A percentile compares a stretch with the other conserved stretches of the same genome.
These are phyloP conservation scores for Cydonia oblonga DNA, from an alignment of 331 rosid genomes.

Conservation along the genomic window DNA sequence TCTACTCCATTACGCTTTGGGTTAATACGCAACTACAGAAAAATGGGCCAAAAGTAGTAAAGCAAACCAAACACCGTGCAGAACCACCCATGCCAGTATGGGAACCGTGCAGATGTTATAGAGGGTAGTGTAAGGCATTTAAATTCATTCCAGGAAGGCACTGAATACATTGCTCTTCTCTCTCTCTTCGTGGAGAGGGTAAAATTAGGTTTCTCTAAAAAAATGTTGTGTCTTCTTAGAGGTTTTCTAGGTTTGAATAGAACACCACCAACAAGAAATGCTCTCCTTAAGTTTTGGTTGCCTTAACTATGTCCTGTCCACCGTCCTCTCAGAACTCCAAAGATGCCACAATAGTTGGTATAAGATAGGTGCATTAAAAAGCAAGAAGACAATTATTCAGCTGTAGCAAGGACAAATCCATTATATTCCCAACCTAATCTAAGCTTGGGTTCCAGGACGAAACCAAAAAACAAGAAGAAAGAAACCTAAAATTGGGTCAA, in stretches of 20 bases:
- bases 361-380: neutral
- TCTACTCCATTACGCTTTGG: neutral
- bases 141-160: neutral
- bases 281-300: neutral
- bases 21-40: neutral
- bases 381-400: neutral
- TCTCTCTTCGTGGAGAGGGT: neutral
- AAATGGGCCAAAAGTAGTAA: neutral
- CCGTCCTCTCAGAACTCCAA: neutral
- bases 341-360: neutral
- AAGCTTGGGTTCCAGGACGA: neutral
- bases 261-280: neutral
- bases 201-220: neutral
- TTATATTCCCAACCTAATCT: neutral
- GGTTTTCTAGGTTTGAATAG: neutral
- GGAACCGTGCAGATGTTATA: neutral
- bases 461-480: neutral
- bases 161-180: neutral
- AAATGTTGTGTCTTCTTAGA: neutral
- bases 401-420: neutral
- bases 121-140: neutral
- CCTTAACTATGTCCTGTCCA: neutral
- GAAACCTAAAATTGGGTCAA: neutral
- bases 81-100: neutral
- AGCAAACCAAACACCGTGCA: neutral